These are phyloP conservation scores for Micromonas commoda DNA, from an alignment of 139 green algal species.

Conservation along the genomic window DNA sequence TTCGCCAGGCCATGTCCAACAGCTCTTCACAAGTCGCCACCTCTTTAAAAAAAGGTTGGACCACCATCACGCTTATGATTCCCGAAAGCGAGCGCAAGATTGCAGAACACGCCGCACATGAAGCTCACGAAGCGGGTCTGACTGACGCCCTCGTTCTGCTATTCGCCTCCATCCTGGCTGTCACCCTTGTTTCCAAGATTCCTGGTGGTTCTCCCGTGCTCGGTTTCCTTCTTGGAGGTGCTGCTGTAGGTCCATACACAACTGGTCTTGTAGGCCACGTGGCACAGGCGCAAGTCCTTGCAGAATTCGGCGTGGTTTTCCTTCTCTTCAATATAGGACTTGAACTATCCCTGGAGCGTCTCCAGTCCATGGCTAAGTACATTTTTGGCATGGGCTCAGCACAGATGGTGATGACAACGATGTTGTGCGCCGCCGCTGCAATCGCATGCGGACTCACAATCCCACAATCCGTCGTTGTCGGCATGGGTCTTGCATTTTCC, in stretches of 20 bases:
- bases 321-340: conserved; percentile 66
- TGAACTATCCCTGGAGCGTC: conserved; percentile 87
- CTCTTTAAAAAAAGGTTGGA: neutral
- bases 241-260: conserved; percentile 85
- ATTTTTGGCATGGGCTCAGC: conserved; percentile 94
- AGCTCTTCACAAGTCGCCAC: too few relatives aligned
- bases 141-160: conserved; percentile 7
- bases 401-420: conserved; percentile 53
- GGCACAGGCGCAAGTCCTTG: conserved; percentile 75
- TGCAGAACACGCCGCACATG: conserved; percentile 1
- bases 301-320: conserved; percentile 55
- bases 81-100: conserved; percentile 1
- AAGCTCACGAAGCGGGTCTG: conserved; percentile 15
- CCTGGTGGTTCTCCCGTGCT: conserved; percentile 86
- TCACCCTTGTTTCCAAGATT: conserved; percentile 37
- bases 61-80: neutral
- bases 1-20: too few relatives aligned
- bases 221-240: conserved; percentile 87
- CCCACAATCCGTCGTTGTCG: conserved; percentile 77
- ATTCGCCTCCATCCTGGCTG: conserved; percentile 1
- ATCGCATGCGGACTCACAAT: conserved; percentile 5
- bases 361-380: conserved; percentile 92
- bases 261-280: conserved; percentile 87
- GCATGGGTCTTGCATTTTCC: conserved; percentile 85
- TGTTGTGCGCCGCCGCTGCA: neutral